Evolutionary conservation across 768 basidiomycete genomes (phyloP).

Genomic region (Rhizopogon vesiculosus): DNA sequence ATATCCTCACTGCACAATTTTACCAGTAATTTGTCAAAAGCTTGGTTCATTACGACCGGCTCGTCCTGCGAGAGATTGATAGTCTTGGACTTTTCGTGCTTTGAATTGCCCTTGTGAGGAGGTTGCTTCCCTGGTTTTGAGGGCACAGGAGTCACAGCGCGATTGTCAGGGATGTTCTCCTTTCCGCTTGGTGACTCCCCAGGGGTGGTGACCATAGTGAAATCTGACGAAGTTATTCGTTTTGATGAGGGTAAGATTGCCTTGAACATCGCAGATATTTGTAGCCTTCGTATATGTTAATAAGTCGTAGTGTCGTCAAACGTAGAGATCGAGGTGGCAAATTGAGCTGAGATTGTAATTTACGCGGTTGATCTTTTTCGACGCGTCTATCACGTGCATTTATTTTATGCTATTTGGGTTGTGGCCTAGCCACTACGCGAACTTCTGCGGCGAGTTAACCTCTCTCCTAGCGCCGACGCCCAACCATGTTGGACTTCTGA

Average conservation of each 20-base stretch:
- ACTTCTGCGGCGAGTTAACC: neutral
- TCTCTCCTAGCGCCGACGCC: neutral
- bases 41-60: conserved; percentile 49
- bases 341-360: conserved; percentile 2
- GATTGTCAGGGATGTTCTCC: conserved; percentile 58
- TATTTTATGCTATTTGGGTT: conserved; percentile 18
- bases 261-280: conserved; percentile 64
- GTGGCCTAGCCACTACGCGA: neutral
- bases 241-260: conserved; percentile 63
- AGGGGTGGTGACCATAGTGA: conserved; percentile 62
- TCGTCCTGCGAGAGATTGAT: conserved; percentile 40
- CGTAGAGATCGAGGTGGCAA: neutral
- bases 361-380: conserved; percentile 25
- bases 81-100: conserved; percentile 40
- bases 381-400: conserved; percentile 31
- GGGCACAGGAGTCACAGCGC: conserved; percentile 25
- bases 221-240: conserved; percentile 62
- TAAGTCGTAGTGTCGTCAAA: conserved; percentile 1
- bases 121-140: conserved; percentile 20
- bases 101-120: conserved; percentile 16
- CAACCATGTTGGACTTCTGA: neutral
- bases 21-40: conserved; percentile 81
- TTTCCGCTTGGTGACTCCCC: conserved; percentile 52
- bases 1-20: conserved; percentile 20
- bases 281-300: conserved; percentile 3